Conservation (phyloP, 2,329 filamentous ascomycete species). For the Metarhizium anisopliae region DNA sequence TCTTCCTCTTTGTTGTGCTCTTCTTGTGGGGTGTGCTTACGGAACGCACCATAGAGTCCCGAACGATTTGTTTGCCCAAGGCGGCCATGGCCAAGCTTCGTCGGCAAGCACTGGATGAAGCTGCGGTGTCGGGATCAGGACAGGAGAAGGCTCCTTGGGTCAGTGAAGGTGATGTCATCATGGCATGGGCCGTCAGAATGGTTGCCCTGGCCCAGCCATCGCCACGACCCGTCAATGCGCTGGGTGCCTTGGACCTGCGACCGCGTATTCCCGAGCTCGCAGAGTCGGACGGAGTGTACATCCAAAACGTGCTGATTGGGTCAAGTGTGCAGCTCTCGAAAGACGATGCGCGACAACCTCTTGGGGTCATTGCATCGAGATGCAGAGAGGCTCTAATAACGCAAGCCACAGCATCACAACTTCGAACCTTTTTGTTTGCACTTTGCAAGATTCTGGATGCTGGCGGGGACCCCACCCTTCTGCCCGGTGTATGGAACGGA, state of each 20-base stretch:
- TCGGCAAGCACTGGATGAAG: conserved; percentile 21
- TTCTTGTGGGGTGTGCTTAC: conserved; percentile 25
- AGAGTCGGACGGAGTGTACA: conserved; percentile 12
- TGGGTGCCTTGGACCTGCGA: conserved; percentile 18
- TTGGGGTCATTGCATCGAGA: conserved; percentile 19
- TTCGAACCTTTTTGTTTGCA: conserved; percentile 18
- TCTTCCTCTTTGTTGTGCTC: conserved; percentile 23
- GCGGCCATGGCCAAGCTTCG: conserved; percentile 20
- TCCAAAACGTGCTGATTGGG: conserved; percentile 18
- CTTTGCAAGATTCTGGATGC: conserved; percentile 10
- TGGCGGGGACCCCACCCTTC: conserved; percentile 11
- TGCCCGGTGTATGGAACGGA: conserved; percentile 22
- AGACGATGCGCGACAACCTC: conserved; percentile 9
- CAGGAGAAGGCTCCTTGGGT: conserved; percentile 21
- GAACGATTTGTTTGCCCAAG: conserved; percentile 30
- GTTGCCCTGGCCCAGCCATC: conserved; percentile 11
- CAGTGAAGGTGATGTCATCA: conserved; percentile 37
- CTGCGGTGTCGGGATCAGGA: background rate
- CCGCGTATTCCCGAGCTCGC: conserved; percentile 14
- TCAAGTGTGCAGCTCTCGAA: conserved; percentile 14
- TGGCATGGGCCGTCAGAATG: conserved; percentile 27
- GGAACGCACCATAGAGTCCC: conserved; percentile 21
- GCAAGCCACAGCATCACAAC: conserved; percentile 24
- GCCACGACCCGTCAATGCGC: conserved; percentile 14
- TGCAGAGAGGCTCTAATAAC: conserved; percentile 23